A percentile compares a stretch with the other conserved stretches of the same genome.
These are phyloP conservation scores for Gossypium aridum DNA, from an alignment of 441 rosid genomes.

Conservation along the genomic window DNA sequence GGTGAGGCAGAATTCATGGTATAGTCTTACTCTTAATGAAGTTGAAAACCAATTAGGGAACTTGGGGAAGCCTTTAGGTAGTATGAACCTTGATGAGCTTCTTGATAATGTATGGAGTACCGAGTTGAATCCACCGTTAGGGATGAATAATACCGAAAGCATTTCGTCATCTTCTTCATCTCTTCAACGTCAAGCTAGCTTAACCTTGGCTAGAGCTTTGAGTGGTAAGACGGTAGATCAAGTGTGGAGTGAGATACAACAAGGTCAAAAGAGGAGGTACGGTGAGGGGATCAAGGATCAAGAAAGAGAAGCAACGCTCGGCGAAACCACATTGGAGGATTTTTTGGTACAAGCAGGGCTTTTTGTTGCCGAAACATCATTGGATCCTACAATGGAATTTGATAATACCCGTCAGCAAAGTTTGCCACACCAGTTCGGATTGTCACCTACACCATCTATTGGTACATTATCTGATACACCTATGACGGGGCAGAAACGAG, in stretches of 20 bases:
- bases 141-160: constrained; percentile 16
- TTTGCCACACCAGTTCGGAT: constrained; percentile 10
- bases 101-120: constrained; percentile 35
- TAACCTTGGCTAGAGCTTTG: constrained; percentile 25
- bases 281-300: constrained; percentile 20
- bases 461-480: constrained; percentile 20
- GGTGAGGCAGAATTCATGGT: constrained; percentile 31
- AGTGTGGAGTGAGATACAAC: constrained; percentile 39
- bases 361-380: constrained; percentile 23
- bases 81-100: constrained; percentile 39
- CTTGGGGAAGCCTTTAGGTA: constrained; percentile 32
- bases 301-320: constrained; percentile 18
- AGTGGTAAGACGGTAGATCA: constrained; percentile 24
- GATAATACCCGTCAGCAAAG: constrained; percentile 15
- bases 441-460: constrained; percentile 24
- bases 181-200: constrained; percentile 29
- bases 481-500: constrained; percentile 17
- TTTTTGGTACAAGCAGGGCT: constrained; percentile 62
- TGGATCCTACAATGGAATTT: constrained; percentile 31
- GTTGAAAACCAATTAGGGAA: constrained; percentile 25
- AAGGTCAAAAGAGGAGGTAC: constrained; percentile 26
- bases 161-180: constrained; percentile 12
- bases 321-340: constrained; percentile 50
- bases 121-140: constrained; percentile 26
- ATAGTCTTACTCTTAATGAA: constrained; percentile 31